Conservation (phyloP, 2,329 filamentous ascomycete genomes). For the Penicillium griseofulvum region DNA sequence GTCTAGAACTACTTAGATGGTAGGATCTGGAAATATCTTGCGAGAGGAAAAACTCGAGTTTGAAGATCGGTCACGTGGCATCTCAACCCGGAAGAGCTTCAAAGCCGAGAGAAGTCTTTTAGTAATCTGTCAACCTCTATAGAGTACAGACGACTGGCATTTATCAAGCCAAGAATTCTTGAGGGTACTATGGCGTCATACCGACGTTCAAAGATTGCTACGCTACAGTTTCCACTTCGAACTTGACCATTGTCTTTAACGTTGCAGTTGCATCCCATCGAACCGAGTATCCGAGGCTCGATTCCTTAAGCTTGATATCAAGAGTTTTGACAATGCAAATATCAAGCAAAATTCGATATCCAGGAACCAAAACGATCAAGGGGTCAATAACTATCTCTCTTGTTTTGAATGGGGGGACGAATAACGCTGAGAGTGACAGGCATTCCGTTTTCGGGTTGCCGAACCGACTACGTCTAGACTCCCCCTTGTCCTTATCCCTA, state of each 20-base stretch:
- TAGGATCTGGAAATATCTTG: neutral
- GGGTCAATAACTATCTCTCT: neutral
- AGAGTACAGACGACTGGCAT: neutral
- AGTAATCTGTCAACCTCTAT: neutral
- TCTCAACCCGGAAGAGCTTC: neutral
- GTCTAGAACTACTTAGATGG: neutral
- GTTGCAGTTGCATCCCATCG: conserved; percentile 26
- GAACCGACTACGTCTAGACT: conserved; percentile 11
- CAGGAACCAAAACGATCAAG: neutral
- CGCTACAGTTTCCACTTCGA: conserved; percentile 15
- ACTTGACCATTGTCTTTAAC: conserved; percentile 22
- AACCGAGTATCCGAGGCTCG: neutral
- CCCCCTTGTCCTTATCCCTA: too few relatives aligned
- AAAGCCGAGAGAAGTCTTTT: neutral
- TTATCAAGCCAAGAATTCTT: neutral
- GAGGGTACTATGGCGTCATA: conserved; percentile 13
- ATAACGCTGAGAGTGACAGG: conserved; percentile 9
- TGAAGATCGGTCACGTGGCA: neutral
- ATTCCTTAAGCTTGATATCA: neutral
- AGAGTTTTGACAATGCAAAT: neutral
- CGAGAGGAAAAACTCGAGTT: neutral
- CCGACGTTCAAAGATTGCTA: conserved; percentile 6
- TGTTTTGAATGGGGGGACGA: neutral
- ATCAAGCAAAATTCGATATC: neutral
- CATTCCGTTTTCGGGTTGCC: conserved; percentile 24